Conservation (phyloP, 768 basidiomycete species). For the Boletales sp. region DNA sequence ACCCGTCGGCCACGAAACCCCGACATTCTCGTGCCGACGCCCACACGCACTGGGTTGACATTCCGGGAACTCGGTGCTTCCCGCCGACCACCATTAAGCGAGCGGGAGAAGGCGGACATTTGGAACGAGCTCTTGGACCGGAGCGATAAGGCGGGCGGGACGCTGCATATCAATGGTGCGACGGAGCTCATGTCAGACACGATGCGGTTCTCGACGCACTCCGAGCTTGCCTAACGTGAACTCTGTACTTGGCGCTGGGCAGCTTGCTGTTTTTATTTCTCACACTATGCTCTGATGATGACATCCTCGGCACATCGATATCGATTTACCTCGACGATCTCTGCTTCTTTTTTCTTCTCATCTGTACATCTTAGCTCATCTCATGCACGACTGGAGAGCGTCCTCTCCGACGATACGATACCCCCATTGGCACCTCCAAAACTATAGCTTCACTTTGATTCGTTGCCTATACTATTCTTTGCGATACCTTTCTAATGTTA, state of each 20-base stretch:
- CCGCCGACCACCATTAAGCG: slow-evolving; percentile 44
- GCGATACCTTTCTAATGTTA: neutral
- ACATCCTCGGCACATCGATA: neutral
- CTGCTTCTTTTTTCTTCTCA: neutral
- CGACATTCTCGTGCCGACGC: neutral
- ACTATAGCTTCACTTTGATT: neutral
- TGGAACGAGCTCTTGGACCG: slow-evolving; percentile 68
- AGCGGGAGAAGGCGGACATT: slow-evolving; percentile 66
- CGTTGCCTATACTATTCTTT: neutral
- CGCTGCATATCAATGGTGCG: slow-evolving; percentile 49
- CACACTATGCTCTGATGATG: neutral
- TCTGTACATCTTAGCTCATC: slow-evolving; percentile 7
- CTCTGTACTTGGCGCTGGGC: neutral
- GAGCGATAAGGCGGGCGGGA: slow-evolving; percentile 71
- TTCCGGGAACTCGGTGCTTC: slow-evolving; percentile 47
- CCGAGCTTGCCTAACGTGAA: slow-evolving; percentile 12
- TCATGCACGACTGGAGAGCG: slow-evolving; percentile 4
- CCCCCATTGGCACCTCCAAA: neutral
- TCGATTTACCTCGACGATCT: neutral
- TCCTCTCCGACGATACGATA: slow-evolving; percentile 8
- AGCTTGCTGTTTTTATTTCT: neutral
- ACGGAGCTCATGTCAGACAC: slow-evolving; percentile 42
- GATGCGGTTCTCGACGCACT: slow-evolving; percentile 35
- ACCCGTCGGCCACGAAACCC: slow-evolving; percentile 5
- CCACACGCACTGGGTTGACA: slow-evolving; percentile 33